Base-by-base conservation (phyloP, 1,139 yeast genomes). In the Debaryomyces sp. region DNA sequence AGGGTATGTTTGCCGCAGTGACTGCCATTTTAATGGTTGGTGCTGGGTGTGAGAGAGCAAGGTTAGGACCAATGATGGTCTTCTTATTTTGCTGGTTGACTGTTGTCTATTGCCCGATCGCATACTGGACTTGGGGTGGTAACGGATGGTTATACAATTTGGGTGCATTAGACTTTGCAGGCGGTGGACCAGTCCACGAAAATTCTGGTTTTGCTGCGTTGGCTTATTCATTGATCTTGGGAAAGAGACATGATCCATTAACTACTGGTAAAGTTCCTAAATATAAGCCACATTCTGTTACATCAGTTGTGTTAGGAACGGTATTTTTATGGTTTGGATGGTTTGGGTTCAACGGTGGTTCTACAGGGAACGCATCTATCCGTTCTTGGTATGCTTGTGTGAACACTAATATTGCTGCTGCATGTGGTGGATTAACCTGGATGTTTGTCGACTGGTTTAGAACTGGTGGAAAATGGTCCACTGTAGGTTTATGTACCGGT, bases 331-430 rank as follows among this genome's bases (percentile, higher is more conserved):
- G 97, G 97, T 90, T 92, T 62, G 98, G 98, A 41, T 92, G 99
- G 98, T 90, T 89, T 63, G 97, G 97, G 46, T 92, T 92, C 82
- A 92, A 94, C 77, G 97, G 97, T 69, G 97, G 98, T 60, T 89
- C 97, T 44, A 89, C 97, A 48, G 97, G 96, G 68, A 87, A 89
- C 66, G 87, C 96, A 37, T 70, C 92, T 52, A 84, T 92, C 66
- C 87, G 97, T 73, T 91, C 96, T 49, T 89, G 90, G 88, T 90
- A 91, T 75, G 96, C 97, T 27, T 82, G 89, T 66, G 89, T 88
- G 62, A 90, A 89, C 79, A 90, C 98, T 63, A 90, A 92, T 71
- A 65, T 92, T 58, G 96, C 97, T 50, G 98, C 98, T 53, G 85
- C 96, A 13, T 70, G 82, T 61, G 98, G 96, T 71, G 97, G 96